Evolutionary conservation across 495 filamentous ascomycete genomes (phyloP).

Genomic region (Aspergillus heteromorphus): DNA sequence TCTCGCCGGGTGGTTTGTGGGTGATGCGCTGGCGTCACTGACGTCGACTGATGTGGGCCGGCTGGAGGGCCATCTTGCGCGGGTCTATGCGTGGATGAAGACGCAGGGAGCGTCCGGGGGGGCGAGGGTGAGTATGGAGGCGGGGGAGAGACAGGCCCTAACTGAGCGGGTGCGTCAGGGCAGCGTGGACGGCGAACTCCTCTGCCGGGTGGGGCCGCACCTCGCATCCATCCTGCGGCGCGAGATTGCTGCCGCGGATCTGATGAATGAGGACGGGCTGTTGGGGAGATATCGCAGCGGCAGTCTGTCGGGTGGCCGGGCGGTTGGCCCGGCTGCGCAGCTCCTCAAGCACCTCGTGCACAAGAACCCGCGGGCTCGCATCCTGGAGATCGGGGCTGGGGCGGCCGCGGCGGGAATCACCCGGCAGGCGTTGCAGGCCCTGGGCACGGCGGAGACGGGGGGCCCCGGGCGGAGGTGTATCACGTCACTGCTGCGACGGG

Average conservation of each 20-base stretch:
- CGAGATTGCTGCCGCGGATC: background rate
- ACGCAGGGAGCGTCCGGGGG: too few relatives aligned
- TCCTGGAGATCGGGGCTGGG: conserved; percentile 18
- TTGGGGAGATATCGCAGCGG: background rate
- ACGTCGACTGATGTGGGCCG: too few relatives aligned
- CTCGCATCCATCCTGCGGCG: conserved; percentile 1
- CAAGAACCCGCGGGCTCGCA: conserved; percentile 4
- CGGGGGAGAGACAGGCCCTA: too few relatives aligned
- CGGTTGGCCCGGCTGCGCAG: background rate
- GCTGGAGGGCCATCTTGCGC: too few relatives aligned
- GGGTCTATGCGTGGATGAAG: too few relatives aligned
- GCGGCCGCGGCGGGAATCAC: conserved; percentile 6
- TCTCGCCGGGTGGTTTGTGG: too few relatives aligned
- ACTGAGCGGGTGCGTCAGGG: background rate
- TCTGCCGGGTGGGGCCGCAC: conserved; percentile 1
- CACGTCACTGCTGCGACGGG: too few relatives aligned
- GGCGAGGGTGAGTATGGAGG: too few relatives aligned
- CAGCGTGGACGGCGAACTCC: background rate
- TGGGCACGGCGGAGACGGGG: background rate
- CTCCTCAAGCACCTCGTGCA: too few relatives aligned
- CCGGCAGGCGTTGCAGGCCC: background rate
- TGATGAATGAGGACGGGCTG: conserved; percentile 1
- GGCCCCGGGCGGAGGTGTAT: too few relatives aligned
- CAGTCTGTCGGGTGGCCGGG: background rate
- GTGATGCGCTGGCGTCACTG: too few relatives aligned